phyloP scores from a whole-genome alignment of 805 yeast genomes.

The Metschnikowia baotianmanensis region DNA sequence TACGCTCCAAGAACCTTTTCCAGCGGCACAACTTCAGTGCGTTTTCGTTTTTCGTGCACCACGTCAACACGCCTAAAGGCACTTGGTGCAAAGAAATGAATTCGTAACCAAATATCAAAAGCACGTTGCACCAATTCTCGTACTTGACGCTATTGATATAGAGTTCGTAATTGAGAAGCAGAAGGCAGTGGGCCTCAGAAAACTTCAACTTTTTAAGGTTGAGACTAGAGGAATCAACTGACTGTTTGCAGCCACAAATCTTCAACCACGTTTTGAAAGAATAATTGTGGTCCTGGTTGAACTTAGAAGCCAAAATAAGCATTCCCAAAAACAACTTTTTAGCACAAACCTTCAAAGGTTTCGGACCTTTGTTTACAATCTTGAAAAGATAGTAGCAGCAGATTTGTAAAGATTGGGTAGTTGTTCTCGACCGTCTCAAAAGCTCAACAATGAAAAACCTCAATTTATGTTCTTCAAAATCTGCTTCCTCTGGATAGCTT shows the following conservation, averaged over 20 bases:
- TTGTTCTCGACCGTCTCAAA: constrained; percentile 52
- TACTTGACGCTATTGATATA: constrained; percentile 50
- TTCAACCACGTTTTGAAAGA: constrained; percentile 70
- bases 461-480: constrained; percentile 19
- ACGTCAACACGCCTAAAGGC: constrained; percentile 17
- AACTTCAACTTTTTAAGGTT: constrained; percentile 45
- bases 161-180: constrained; percentile 54
- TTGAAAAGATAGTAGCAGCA: constrained; percentile 64
- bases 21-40: constrained; percentile 17
- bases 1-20: constrained; percentile 17
- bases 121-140: constrained; percentile 45
- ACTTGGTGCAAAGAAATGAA: constrained; percentile 38
- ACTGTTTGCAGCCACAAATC: constrained; percentile 54
- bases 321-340: constrained; percentile 67
- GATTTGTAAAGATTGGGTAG: constrained; percentile 61
- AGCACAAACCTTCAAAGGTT: constrained; percentile 43
- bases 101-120: constrained; percentile 43
- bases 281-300: constrained; percentile 69
- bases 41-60: constrained; percentile 16
- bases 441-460: constrained; percentile 40
- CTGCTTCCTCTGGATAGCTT: constrained; percentile 21
- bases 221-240: constrained; percentile 28
- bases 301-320: constrained; percentile 70
- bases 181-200: constrained; percentile 54
- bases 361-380: constrained; percentile 27